These are phyloP conservation scores for Tephrocybe sp. DNA, from an alignment of 768 basidiomycete genomes.

Conservation along the genomic window DNA sequence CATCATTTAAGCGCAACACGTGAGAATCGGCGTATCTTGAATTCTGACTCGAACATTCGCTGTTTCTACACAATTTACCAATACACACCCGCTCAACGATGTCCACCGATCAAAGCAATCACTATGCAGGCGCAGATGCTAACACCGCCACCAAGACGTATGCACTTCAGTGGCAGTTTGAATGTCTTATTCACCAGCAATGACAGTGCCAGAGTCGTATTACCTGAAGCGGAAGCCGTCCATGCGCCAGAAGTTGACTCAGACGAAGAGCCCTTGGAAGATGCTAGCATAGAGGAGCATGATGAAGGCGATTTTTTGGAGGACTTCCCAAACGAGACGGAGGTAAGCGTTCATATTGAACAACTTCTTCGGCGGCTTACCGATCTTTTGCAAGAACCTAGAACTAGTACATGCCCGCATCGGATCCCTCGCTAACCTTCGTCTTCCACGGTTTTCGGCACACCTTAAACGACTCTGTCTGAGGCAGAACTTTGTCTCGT, in stretches of 20 bases:
- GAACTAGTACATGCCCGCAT: slow-evolving; percentile 84
- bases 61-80: not conserved
- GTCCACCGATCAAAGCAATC: slow-evolving; percentile 1
- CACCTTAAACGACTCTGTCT: slow-evolving; percentile 77
- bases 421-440: slow-evolving; percentile 63
- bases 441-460: slow-evolving; percentile 68
- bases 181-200: slow-evolving; percentile 2
- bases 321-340: slow-evolving; percentile 82
- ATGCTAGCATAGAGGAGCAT: slow-evolving; percentile 36
- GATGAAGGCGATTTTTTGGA: slow-evolving; percentile 71
- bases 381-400: slow-evolving; percentile 59
- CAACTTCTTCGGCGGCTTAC: slow-evolving; percentile 1
- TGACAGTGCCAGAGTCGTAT: slow-evolving; percentile 45
- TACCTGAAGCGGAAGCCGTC: slow-evolving; percentile 39
- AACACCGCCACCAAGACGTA: slow-evolving; percentile 12
- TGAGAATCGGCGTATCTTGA: not conserved
- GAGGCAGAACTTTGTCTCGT: slow-evolving; percentile 80
- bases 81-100: not conserved
- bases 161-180: not conserved
- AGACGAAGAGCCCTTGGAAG: slow-evolving; percentile 45
- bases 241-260: slow-evolving; percentile 34
- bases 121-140: not conserved
- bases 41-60: not conserved
- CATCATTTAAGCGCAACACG: not conserved
- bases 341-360: slow-evolving; percentile 46